phyloP scores from a whole-genome alignment of 169 alveolate genomes.

The Blepharisma undulans region DNA sequence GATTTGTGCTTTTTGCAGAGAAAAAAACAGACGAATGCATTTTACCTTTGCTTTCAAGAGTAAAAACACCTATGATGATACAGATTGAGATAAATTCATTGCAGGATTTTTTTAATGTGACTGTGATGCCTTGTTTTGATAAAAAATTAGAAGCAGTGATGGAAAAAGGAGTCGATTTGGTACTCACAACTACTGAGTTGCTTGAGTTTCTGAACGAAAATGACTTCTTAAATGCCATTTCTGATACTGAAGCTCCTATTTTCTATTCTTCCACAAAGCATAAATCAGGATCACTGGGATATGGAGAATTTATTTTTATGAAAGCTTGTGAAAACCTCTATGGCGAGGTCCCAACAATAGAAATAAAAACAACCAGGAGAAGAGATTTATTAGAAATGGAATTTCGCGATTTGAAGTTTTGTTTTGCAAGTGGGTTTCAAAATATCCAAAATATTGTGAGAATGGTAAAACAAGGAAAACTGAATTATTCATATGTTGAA shows the following conservation, averaged over 20 bases:
- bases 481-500: conserved; percentile 70
- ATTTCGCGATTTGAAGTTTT: conserved; percentile 48
- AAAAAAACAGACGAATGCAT: conserved; percentile 68
- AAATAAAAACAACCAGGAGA: conserved; percentile 51
- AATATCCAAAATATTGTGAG: conserved; percentile 75
- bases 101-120: conserved; percentile 41
- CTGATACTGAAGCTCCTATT: not conserved
- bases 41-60: conserved; percentile 63
- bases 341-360: conserved; percentile 48
- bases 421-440: conserved; percentile 73
- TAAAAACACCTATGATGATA: conserved; percentile 68
- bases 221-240: not conserved
- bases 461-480: conserved; percentile 60
- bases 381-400: conserved; percentile 54
- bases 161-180: conserved; percentile 76
- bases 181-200: conserved; percentile 76
- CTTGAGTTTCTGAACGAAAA: conserved; percentile 51
- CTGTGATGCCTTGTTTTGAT: conserved; percentile 83
- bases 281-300: conserved; percentile 63
- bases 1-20: conserved; percentile 81
- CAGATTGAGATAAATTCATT: conserved; percentile 45
- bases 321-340: conserved; percentile 56
- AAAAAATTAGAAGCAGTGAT: conserved; percentile 76
- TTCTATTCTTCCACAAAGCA: not conserved
- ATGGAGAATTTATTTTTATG: conserved; percentile 63